These are phyloP conservation scores for Entoloma clypeatum DNA, from an alignment of 1,284 basidiomycete genomes.

Conservation along the genomic window DNA sequence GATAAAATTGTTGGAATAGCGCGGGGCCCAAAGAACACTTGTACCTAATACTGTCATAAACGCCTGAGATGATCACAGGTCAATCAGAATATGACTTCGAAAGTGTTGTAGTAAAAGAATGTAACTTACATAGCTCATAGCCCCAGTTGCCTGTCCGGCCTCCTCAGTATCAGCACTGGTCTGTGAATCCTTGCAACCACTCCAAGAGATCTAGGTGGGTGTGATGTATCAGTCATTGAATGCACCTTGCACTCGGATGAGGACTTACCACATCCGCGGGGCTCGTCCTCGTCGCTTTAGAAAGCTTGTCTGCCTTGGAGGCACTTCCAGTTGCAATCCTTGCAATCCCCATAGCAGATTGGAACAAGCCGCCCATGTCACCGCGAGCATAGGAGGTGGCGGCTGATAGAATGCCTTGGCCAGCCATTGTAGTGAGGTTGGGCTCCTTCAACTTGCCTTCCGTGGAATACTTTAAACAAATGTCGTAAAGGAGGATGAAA, in stretches of 20 bases:
- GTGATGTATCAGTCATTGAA: not conserved
- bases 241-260: constrained; percentile 3
- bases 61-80: constrained; percentile 62
- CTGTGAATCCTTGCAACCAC: constrained; percentile 91
- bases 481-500: too few relatives aligned
- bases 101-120: constrained; percentile 3
- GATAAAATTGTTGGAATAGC: too few relatives aligned
- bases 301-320: constrained; percentile 58
- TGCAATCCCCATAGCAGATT: constrained; percentile 47
- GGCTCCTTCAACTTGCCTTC: constrained; percentile 94
- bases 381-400: constrained; percentile 70
- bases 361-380: constrained; percentile 73
- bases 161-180: constrained; percentile 89
- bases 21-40: constrained; percentile 22
- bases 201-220: constrained; percentile 61
- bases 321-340: constrained; percentile 45
- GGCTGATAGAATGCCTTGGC: constrained; percentile 68
- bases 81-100: constrained; percentile 3
- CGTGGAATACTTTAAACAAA: constrained; percentile 79
- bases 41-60: constrained; percentile 65
- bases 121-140: constrained; percentile 72
- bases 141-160: constrained; percentile 80
- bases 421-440: constrained; percentile 76
- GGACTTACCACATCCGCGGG: constrained; percentile 62
- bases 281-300: constrained; percentile 71